Base-by-base conservation (phyloP, 2,329 filamentous ascomycete species). In the Teratosphaeria viscida region DNA sequence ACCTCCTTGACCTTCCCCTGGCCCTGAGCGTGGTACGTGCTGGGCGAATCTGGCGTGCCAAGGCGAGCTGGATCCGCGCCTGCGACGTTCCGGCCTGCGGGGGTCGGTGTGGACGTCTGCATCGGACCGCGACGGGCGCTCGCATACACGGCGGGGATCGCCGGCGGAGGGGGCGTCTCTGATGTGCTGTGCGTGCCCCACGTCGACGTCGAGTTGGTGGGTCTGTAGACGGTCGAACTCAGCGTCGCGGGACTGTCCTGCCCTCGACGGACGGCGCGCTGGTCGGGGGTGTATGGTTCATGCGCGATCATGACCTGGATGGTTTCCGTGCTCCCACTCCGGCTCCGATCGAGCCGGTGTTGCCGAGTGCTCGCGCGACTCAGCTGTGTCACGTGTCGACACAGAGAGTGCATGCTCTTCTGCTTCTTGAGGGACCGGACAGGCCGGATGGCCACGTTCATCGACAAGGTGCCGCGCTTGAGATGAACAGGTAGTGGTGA, bases 321-420 rank as follows among this genome's bases (percentile, higher is more conserved):
- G 0, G 76, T 78, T 57, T 78, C 76, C 37, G 72, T 72, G 59
- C 74, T 76, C 14, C 65, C 71, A 34, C 63, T 71, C 27, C 74
- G 62, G 52, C 60, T 67, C 37, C 61, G 52, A 10, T 64, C 62
- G 12, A 62, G 59, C 49, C 61, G 57, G 14, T 23, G 56, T 16
- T 55, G 39, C 52, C 58, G 53, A 16, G 55, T 59, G 54, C 52
- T 61, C 37, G 61, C 61, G 35, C 61, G 60, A 29, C 35, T 52
- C 2, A 27, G 29, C 11, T 63, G 61, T 1, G 62, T 64, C 57
- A 66, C 67, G 54, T 69, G 65, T 2, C 66, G 63, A 11, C 70
- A 67, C 23, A 72, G 70, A 14, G 71, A 70, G 60, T 68, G 66
- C 60, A 67, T 68, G 57, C 66, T 69, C 57, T 68, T 66, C 58